A percentile compares a stretch with the other conserved stretches of the same genome.
Conservation (phyloP, 805 yeast species). For the Pichia phayaonensis region DNA sequence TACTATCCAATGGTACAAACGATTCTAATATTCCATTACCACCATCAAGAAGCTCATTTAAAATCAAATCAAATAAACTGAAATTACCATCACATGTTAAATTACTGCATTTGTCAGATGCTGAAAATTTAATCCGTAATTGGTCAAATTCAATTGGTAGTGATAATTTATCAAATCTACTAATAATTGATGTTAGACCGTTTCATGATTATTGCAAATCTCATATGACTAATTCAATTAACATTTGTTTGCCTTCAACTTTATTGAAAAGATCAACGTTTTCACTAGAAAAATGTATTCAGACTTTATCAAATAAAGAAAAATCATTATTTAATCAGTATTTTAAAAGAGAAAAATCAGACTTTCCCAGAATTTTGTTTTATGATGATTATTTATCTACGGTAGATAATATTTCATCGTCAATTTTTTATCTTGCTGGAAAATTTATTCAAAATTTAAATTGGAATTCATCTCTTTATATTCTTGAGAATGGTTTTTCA, state of each 20-base stretch:
- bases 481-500: constrained; percentile 37
- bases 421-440: constrained; percentile 38
- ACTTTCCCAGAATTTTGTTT: constrained; percentile 38
- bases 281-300: constrained; percentile 53
- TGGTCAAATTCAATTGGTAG: constrained; percentile 16
- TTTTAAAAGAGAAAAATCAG: constrained; percentile 21
- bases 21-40: constrained; percentile 9
- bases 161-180: constrained; percentile 24
- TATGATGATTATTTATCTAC: constrained; percentile 42
- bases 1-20: constrained; percentile 2
- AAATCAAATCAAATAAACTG: constrained; percentile 19
- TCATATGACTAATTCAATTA: constrained; percentile 56
- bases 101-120: constrained; percentile 14
- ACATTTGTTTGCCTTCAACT: constrained; percentile 86
- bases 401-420: constrained; percentile 25
- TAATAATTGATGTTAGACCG: constrained; percentile 76
- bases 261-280: constrained; percentile 69
- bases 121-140: constrained; percentile 13
- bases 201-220: constrained; percentile 60
- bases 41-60: constrained; percentile 13
- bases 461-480: constrained; percentile 35
- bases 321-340: constrained; percentile 34
- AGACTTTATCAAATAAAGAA: constrained; percentile 50
- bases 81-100: constrained; percentile 19
- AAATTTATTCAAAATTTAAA: constrained; percentile 36